A percentile compares a stretch with the other conserved stretches of the same genome.
Conservation (phyloP, 805 yeast species). For the Candida tallmaniae region DNA sequence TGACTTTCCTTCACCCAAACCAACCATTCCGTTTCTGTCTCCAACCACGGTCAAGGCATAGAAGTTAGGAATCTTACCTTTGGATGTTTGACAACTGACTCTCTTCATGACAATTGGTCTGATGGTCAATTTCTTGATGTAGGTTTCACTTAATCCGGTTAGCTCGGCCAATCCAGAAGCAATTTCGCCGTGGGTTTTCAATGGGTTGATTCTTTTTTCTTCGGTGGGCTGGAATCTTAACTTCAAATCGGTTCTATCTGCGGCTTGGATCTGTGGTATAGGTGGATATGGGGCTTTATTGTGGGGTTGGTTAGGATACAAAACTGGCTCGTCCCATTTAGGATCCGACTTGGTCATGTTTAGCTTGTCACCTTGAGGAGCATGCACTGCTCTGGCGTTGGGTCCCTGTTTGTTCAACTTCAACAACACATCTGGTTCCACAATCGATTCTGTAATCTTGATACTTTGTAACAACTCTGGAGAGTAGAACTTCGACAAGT, state of each 20-base stretch:
- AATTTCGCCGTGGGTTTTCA: slow-evolving; percentile 24
- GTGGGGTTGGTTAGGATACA: slow-evolving; percentile 46
- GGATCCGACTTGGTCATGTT: slow-evolving; percentile 71
- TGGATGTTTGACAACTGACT: slow-evolving; percentile 87
- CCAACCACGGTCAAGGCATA: slow-evolving; percentile 89
- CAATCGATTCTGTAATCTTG: slow-evolving; percentile 69
- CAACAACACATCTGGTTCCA: slow-evolving; percentile 60
- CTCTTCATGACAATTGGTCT: slow-evolving; percentile 70
- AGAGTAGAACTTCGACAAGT: slow-evolving; percentile 71
- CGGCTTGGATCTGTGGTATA: slow-evolving; percentile 50
- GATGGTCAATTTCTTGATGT: slow-evolving; percentile 55
- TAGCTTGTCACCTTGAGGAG: slow-evolving; percentile 47
- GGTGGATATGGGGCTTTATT: slow-evolving; percentile 53
- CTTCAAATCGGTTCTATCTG: slow-evolving; percentile 42
- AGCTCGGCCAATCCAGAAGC: slow-evolving; percentile 54
- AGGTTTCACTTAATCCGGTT: slow-evolving; percentile 62
- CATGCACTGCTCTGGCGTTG: slow-evolving; percentile 44
- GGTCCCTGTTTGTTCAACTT: slow-evolving; percentile 29
- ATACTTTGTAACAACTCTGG: slow-evolving; percentile 79
- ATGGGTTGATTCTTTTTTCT: slow-evolving; percentile 11
- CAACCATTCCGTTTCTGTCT: slow-evolving; percentile 88
- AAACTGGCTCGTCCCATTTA: slow-evolving; percentile 64
- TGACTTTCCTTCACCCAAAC: slow-evolving; percentile 93
- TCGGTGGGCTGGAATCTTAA: slow-evolving; percentile 28
- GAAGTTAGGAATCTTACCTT: slow-evolving; percentile 81